Base-by-base conservation (phyloP, 2,329 filamentous ascomycete species). In the Paecilomyces sp. region DNA sequence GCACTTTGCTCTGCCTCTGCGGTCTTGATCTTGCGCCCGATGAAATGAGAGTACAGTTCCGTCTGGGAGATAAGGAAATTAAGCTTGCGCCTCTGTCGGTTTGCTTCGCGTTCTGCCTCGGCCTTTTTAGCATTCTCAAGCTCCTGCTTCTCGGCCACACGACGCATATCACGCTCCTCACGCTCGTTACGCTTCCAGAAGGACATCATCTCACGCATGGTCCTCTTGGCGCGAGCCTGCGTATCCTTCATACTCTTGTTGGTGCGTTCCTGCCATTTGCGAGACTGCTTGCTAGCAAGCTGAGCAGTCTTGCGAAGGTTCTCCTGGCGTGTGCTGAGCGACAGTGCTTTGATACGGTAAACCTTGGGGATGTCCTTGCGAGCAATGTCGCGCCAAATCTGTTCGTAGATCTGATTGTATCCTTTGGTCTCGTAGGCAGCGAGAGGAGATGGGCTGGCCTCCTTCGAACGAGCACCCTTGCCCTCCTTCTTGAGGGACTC, bases 101-200 rank as follows among this genome's bases (percentile, higher is more conserved):
- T 96, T 15, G 94, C 92, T 83, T 99, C 94, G 65, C 95, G 92
- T 68, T 97, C 94, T 4, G 94, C 94, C 80, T 99, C 94, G 61
- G 93, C 92, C 77, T 93, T 95, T 77, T 94, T 92, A 18, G 94
- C 94, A 70, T 94, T 95, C 74, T 99, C 94, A 55, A 99, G 85
- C 78, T 97, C 94, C 74, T 96, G 92, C 74, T 89, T 91, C 80
- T 99, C 94, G 4, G 94, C 94, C 57, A 92, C 88, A 79, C 96
- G 95, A 66, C 94, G 88, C 64, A 95, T 81, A 74, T 99, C 94
- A 62, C 94, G 90, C 74, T 99, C 94, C 73, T 99, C 94, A 57
- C 93, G 89, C 75, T 99, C 94, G 74, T 99, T 99, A 60, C 93
- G 89, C 78, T 97, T 97, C 94, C 94, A 99, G 83, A 97, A 99